Percentiles rank a stretch among this genome's conserved stretches.
These are phyloP conservation scores for Coriaria nepalensis DNA, from an alignment of 306 rosid genomes.

Conservation along the genomic window DNA sequence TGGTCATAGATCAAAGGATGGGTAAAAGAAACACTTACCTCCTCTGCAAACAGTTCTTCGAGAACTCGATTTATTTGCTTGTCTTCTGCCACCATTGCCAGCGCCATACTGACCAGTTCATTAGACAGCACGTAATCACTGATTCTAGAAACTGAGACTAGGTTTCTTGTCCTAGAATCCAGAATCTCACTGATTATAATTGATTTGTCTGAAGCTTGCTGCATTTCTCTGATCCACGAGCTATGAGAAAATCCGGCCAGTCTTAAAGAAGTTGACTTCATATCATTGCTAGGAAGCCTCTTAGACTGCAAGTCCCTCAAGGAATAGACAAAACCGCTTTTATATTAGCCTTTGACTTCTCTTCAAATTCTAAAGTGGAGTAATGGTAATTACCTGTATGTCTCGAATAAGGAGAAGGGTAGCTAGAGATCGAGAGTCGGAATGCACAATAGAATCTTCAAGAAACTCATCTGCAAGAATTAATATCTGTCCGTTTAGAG, in stretches of 20 bases:
- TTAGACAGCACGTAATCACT: slow-evolving; percentile 93
- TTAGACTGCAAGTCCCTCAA: slow-evolving; percentile 43
- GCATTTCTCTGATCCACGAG: slow-evolving; percentile 96
- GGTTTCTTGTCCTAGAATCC: slow-evolving; percentile 95
- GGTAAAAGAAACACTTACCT: slow-evolving; percentile 28
- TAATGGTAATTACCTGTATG: slow-evolving; percentile 56
- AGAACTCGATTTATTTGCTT: slow-evolving; percentile 95
- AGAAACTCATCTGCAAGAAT: slow-evolving; percentile 97
- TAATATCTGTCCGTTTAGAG: slow-evolving; percentile 68
- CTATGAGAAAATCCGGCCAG: slow-evolving; percentile 77
- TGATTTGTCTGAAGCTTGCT: slow-evolving; percentile 88
- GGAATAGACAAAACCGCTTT: background rate
- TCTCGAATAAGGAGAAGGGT: slow-evolving; percentile 97
- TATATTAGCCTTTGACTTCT: no score
- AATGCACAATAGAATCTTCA: slow-evolving; percentile 93
- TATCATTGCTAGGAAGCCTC: slow-evolving; percentile 77
- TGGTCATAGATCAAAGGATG: background rate
- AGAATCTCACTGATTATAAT: slow-evolving; percentile 93
- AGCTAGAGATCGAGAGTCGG: slow-evolving; percentile 91
- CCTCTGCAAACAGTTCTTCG: slow-evolving; percentile 92
- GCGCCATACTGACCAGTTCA: slow-evolving; percentile 95
- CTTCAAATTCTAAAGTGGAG: background rate
- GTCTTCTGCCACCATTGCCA: slow-evolving; percentile 99
- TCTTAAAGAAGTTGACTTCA: slow-evolving; percentile 45
- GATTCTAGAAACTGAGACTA: slow-evolving; percentile 93